Conservation (phyloP, 345 rosid species). For the Angophora floribunda region DNA sequence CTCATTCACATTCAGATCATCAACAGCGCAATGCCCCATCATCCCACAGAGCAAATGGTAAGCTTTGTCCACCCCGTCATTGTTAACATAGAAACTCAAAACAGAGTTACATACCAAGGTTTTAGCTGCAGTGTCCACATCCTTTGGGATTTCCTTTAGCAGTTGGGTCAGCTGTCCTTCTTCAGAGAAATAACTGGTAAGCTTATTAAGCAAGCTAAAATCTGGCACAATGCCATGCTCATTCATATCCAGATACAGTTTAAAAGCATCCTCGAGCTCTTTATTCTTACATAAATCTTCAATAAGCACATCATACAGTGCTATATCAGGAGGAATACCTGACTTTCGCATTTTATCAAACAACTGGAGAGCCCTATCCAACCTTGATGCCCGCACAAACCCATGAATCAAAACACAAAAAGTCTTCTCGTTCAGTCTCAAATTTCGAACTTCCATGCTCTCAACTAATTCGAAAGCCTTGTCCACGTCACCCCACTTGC, state of each 20-base stretch:
- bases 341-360: slow-evolving; percentile 46
- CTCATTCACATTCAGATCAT: slow-evolving; percentile 11
- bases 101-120: slow-evolving; percentile 41
- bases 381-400: slow-evolving; percentile 44
- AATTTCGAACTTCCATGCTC: slow-evolving; percentile 37
- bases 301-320: slow-evolving; percentile 63
- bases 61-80: slow-evolving; percentile 40
- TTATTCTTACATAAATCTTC: slow-evolving; percentile 49
- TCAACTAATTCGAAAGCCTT: slow-evolving; percentile 64
- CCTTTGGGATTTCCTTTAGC: slow-evolving; percentile 23
- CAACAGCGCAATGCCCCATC: slow-evolving; percentile 16
- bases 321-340: slow-evolving; percentile 45
- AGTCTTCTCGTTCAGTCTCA: slow-evolving; percentile 64
- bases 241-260: slow-evolving; percentile 57
- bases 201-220: slow-evolving; percentile 39
- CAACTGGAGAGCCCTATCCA: slow-evolving; percentile 58
- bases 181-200: slow-evolving; percentile 43
- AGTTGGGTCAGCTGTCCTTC: slow-evolving; percentile 32
- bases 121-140: slow-evolving; percentile 29
- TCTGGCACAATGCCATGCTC: slow-evolving; percentile 40
- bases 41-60: slow-evolving; percentile 30
- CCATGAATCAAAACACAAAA: slow-evolving; percentile 69
- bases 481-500: slow-evolving; percentile 70
- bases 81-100: slow-evolving; percentile 24
- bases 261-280: slow-evolving; percentile 45